phyloP scores from a whole-genome alignment of 1,284 basidiomycete genomes.

The Stygiomarasmius scandens region DNA sequence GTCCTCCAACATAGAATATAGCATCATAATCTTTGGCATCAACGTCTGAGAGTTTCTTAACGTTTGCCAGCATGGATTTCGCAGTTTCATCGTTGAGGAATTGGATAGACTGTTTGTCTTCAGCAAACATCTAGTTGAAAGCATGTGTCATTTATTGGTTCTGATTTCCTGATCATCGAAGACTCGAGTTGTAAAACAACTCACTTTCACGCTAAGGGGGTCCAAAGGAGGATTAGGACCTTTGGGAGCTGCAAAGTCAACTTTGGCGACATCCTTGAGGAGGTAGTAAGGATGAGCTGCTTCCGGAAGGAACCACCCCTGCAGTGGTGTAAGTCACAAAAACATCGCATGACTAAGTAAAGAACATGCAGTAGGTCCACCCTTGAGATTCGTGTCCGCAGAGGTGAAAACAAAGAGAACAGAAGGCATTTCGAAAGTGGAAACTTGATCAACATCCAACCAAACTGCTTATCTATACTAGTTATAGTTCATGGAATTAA shows the following conservation, averaged over 20 bases:
- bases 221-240: constrained; percentile 52
- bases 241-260: constrained; percentile 73
- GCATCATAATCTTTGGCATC: constrained; percentile 66
- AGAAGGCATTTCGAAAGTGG: constrained; percentile 36
- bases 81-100: constrained; percentile 60
- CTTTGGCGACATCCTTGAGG: constrained; percentile 41
- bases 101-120: constrained; percentile 60
- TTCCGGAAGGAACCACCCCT: constrained; percentile 76
- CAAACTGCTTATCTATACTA: too few relatives aligned
- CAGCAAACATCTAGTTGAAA: constrained; percentile 49
- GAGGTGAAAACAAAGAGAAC: constrained; percentile 82
- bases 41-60: constrained; percentile 66
- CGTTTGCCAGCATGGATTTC: constrained; percentile 55
- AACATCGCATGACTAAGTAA: constrained; percentile 6
- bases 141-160: too few relatives aligned
- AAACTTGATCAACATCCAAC: too few relatives aligned
- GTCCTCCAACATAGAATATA: constrained; percentile 80
- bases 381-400: constrained; percentile 61
- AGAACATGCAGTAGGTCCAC: constrained; percentile 53
- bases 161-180: too few relatives aligned
- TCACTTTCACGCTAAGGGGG: neutral
- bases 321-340: too few relatives aligned
- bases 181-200: neutral
- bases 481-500: too few relatives aligned
- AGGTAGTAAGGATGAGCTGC: constrained; percentile 83